These are phyloP conservation scores for Lepidium didymum DNA, from an alignment of 345 rosid genomes.

Conservation along the genomic window DNA sequence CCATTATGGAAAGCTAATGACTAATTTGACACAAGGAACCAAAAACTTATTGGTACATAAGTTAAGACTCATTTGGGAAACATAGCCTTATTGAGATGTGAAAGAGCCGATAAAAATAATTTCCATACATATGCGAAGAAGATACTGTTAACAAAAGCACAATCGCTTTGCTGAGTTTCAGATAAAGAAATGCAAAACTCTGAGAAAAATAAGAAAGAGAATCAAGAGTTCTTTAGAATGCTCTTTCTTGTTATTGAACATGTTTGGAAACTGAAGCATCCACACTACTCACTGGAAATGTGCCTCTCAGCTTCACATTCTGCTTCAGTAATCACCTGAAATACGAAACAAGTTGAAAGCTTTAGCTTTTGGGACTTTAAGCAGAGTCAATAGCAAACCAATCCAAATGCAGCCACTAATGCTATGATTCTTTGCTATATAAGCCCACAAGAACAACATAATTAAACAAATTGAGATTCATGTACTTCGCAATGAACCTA, in stretches of 20 bases:
- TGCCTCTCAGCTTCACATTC: not conserved
- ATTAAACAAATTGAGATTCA: not conserved
- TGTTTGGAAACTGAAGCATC: not conserved
- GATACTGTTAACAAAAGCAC: not conserved
- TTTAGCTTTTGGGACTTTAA: not conserved
- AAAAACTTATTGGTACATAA: not conserved
- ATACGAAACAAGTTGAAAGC: not conserved
- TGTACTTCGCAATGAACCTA: not conserved
- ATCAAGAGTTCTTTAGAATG: not conserved
- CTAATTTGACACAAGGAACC: not conserved
- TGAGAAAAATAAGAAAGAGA: not conserved
- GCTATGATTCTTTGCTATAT: not conserved
- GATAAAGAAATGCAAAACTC: not conserved
- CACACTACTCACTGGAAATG: not conserved
- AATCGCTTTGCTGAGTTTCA: not conserved
- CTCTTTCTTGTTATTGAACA: conserved; percentile 3
- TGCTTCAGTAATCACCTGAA: conserved; percentile 2
- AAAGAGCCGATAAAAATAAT: not conserved
- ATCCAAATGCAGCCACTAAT: not conserved
- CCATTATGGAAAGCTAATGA: not conserved
- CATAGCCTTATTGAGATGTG: not conserved
- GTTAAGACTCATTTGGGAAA: not conserved
- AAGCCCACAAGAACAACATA: not conserved
- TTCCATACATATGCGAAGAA: not conserved
- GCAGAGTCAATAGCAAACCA: not conserved